phyloP scores from a whole-genome alignment of 805 yeast species.

The Zygosaccharomyces gambellarensis region DNA sequence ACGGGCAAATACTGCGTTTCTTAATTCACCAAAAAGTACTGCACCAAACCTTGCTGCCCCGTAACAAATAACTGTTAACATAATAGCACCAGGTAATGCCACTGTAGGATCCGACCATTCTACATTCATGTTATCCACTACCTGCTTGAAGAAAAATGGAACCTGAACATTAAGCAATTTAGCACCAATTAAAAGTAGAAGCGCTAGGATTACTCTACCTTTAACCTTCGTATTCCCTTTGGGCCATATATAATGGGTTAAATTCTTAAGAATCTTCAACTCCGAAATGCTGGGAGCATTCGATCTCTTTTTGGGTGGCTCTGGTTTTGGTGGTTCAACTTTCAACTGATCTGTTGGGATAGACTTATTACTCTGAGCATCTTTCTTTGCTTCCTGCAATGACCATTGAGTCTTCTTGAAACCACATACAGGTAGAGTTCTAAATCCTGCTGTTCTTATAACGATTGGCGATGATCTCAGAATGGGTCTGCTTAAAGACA shows the following conservation, averaged over 20 bases:
- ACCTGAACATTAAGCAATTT: slow-evolving; percentile 91
- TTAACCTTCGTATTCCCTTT: slow-evolving; percentile 60
- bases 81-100: slow-evolving; percentile 49
- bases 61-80: slow-evolving; percentile 71
- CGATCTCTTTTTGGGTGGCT: slow-evolving; percentile 11
- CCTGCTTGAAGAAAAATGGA: slow-evolving; percentile 86
- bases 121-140: slow-evolving; percentile 87
- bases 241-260: slow-evolving; percentile 78
- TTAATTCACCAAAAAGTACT: slow-evolving; percentile 85
- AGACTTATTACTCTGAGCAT: neutral
- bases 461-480: neutral
- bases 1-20: slow-evolving; percentile 92
- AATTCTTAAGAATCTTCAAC: slow-evolving; percentile 52
- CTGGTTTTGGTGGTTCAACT: slow-evolving; percentile 11
- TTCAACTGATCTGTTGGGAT: slow-evolving; percentile 3
- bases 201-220: slow-evolving; percentile 69
- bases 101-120: slow-evolving; percentile 73
- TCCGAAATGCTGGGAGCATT: slow-evolving; percentile 37
- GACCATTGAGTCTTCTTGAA: neutral
- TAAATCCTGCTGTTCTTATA: slow-evolving; percentile 1
- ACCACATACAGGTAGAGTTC: neutral
- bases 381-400: slow-evolving; percentile 3
- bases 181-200: slow-evolving; percentile 68
- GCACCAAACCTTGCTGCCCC: slow-evolving; percentile 95
- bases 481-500: neutral